Evolutionary conservation across 768 basidiomycete species (phyloP).

Genomic region (Mrakia frigida): DNA sequence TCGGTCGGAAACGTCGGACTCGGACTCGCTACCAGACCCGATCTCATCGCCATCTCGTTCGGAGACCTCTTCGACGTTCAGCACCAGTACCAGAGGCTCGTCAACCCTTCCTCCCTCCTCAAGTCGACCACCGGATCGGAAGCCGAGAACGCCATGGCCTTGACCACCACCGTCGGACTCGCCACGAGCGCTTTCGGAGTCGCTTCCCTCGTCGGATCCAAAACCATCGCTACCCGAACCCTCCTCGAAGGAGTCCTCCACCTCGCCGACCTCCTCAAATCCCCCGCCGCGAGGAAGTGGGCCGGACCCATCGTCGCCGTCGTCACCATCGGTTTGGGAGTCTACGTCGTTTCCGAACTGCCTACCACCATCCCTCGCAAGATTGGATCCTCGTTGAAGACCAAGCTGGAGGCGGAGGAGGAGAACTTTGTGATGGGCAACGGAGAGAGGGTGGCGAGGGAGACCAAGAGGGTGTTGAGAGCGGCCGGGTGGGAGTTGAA

Average conservation of each 20-base stretch:
- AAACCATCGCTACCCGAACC: constrained; percentile 66
- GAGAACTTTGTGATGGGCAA: constrained; percentile 58
- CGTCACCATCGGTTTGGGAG: constrained; percentile 62
- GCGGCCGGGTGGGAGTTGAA: constrained; percentile 84
- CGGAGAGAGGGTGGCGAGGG: constrained; percentile 63
- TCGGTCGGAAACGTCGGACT: constrained; percentile 73
- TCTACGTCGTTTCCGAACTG: constrained; percentile 79
- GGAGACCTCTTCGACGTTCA: constrained; percentile 81
- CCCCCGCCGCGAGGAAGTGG: constrained; percentile 72
- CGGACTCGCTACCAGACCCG: constrained; percentile 67
- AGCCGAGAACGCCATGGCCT: constrained; percentile 56
- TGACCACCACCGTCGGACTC: constrained; percentile 51
- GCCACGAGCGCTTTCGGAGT: constrained; percentile 49
- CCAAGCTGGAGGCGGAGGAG: constrained; percentile 49
- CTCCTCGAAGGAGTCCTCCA: constrained; percentile 73
- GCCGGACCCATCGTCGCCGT: constrained; percentile 78
- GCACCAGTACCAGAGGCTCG: constrained; percentile 62
- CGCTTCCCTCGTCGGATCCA: constrained; percentile 78
- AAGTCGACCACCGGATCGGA: constrained; percentile 41
- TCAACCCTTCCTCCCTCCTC: constrained; percentile 44
- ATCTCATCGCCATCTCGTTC: constrained; percentile 72
- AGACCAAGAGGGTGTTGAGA: constrained; percentile 89
- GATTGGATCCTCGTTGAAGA: constrained; percentile 72
- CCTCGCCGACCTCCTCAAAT: constrained; percentile 69
- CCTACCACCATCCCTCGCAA: constrained; percentile 83